Evolutionary conservation across 2,329 filamentous ascomycete genomes (phyloP), one percentile per base, ranked within the genome.

Genomic region (Alternaria sp.): DNA sequence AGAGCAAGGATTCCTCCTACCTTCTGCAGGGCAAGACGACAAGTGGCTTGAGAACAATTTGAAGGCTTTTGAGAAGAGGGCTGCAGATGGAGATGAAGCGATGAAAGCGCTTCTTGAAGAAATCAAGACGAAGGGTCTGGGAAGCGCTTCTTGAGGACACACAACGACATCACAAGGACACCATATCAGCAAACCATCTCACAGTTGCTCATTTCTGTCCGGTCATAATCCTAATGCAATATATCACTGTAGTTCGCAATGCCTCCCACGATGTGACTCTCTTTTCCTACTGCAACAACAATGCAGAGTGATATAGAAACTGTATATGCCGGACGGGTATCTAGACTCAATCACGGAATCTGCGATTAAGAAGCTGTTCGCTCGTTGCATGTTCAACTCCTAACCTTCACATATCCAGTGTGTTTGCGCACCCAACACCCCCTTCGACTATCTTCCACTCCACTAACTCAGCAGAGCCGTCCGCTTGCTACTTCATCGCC

Each of bases 351-450:
- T 16, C 12, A 2, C 16, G 4, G 39, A 16, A 7, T 16, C 20
- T 24, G 39, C 8, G 12, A 5, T 11, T 16, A 42, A 16, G 28
- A 28, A 3, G 16, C 36, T 5, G 22, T 38, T 14, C 18, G 34
- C 34, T 44, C 18, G 28, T 4, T 36, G 16, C 18, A 28, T 26
- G 16, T 16, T 36, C 36, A 49, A 26, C 51, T 30, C 28, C 30
- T 18, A n/a, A 28, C 44, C 60, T 51, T 56, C 41, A 53, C 36
- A 57, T 42, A 43, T 18, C 22, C 30, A 44, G 22, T 39, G 20
- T 43, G 48, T 62, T 42, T 26, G 7, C 38, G 12, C n/a, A 36
- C 12, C 16, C 39, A 53, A 6, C 39, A 53, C 12, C 9, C 18
- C 46, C 18, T 48, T 36, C 46, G 30, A n/a, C 9, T 11, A 5